Base-by-base conservation (phyloP, 306 rosid genomes). In the Phaseolus lunatus region DNA sequence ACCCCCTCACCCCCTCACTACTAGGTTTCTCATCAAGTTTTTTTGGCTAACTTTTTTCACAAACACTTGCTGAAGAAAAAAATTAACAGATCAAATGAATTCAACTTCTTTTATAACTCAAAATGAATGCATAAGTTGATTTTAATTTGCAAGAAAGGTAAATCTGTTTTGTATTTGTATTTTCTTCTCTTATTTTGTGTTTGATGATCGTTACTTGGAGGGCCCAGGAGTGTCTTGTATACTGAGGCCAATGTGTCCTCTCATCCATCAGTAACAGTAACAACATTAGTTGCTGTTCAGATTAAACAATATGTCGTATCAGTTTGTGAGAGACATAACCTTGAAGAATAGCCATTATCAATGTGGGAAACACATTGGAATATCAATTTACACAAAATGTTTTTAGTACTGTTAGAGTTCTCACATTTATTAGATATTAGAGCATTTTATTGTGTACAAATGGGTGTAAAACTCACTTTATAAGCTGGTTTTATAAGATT, bases 321-420 rank as follows among this genome's bases (percentile, higher is more conserved):
- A 18, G 15, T 75, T 13, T 33, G 7, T 12, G 35, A 54, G 15
- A 14, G 52, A 22, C 22, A 8, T 33, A 18, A 31, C 47, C 62
- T 49, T 70, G 29, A 53, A 70, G 26, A 57, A 52, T 69, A 27
- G 43, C 44, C 61, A 15, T 18, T 70, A 7, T 31, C 18, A 31
- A 18, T 31, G 20, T 10, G 35, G 75, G 44, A 50, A 16, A 29
- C 20, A 29, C 11, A 50, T 27, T 20, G 18, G 62, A 53, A 70
- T 47, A 9, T 47, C 74, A 47, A 10, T 26, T 8, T 9, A 26
- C 9, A 24, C 9, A 0, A n/a, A n/a, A 11, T 0, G 33, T 11
- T 47, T 47, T 69, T 7, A 69, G 61, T 15, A 53, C 15, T 53
- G 61, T n/a, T n/a, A n/a, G n/a, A n/a, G n/a, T n/a, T n/a, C n/a